Conservation (phyloP, 306 rosid species). For the Cucurbita pepo region DNA sequence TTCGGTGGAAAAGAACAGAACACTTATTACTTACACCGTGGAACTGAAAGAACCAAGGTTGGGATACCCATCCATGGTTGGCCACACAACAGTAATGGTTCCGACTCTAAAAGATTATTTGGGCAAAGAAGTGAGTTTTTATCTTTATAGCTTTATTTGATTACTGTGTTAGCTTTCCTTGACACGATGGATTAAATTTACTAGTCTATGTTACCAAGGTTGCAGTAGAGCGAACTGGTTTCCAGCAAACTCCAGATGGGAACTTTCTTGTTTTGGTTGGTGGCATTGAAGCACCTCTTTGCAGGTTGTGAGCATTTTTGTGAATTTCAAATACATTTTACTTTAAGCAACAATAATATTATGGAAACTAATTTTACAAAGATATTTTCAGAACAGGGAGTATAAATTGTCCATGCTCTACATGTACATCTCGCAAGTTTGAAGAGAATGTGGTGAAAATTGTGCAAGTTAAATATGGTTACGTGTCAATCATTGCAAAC, state of each 20-base stretch:
- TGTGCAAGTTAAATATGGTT: slow-evolving; percentile 57
- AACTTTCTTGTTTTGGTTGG: slow-evolving; percentile 49
- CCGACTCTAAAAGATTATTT: slow-evolving; percentile 34
- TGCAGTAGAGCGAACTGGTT: slow-evolving; percentile 42
- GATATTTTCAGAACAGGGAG: slow-evolving; percentile 39
- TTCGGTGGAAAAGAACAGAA: slow-evolving; percentile 27
- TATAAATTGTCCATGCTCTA: slow-evolving; percentile 49
- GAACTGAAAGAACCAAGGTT: slow-evolving; percentile 27
- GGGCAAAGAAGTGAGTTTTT: slow-evolving; percentile 48
- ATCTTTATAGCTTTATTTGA: neutral
- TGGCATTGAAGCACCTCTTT: slow-evolving; percentile 53
- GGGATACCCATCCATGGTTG: slow-evolving; percentile 58
- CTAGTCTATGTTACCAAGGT: slow-evolving; percentile 19
- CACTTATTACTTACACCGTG: slow-evolving; percentile 49
- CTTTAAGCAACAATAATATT: slow-evolving; percentile 2
- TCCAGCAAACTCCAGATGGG: slow-evolving; percentile 67
- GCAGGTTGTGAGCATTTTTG: slow-evolving; percentile 50
- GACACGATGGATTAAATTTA: neutral
- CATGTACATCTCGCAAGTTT: slow-evolving; percentile 40
- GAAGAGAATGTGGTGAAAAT: slow-evolving; percentile 57
- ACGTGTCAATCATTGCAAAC: slow-evolving; percentile 45
- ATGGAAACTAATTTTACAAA: slow-evolving; percentile 3
- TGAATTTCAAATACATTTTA: slow-evolving; percentile 12
- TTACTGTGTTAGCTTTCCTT: neutral
- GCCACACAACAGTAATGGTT: slow-evolving; percentile 39